Conservation (phyloP, 129 eudicot genomes). For the Pittosporum tobira region DNA sequence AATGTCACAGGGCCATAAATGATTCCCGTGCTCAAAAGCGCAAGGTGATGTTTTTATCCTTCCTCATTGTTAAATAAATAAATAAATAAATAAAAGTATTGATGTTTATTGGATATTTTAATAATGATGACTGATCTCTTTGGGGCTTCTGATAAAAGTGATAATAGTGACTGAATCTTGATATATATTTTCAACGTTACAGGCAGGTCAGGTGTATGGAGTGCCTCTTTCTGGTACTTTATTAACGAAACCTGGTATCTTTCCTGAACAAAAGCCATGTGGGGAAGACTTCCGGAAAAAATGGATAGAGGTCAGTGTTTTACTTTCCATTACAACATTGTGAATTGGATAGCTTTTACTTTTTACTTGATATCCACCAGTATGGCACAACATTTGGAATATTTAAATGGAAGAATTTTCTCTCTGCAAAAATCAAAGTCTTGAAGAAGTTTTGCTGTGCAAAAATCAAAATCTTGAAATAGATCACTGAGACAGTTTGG, state of each 20-base stretch:
- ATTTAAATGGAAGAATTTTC: background rate
- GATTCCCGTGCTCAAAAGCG: constrained; percentile 96
- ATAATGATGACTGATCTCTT: too few species aligned
- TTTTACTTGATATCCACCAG: background rate
- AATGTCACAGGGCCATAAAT: constrained; percentile 90
- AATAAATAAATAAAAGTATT: too few species aligned
- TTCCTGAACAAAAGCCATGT: constrained; percentile 76
- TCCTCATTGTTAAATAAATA: background rate
- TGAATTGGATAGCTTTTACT: background rate
- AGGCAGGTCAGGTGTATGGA: constrained; percentile 99
- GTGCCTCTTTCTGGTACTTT: constrained; percentile 79
- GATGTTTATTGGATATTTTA: too few species aligned
- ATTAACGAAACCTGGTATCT: constrained; percentile 61
- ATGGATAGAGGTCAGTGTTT: constrained; percentile 86
- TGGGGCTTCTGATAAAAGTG: too few species aligned
- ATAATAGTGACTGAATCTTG: constrained; percentile 18
- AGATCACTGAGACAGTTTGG: background rate
- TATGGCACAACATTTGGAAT: background rate
- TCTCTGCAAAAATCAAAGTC: background rate
- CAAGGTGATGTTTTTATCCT: constrained; percentile 47
- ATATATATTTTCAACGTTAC: constrained; percentile 17
- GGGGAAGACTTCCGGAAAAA: constrained; percentile 83
- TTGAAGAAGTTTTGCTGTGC: too few species aligned
- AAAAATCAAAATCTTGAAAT: background rate
- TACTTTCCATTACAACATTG: background rate